These are phyloP conservation scores for Nitzschia palea DNA, from an alignment of 108 stramenopile species.

Conservation along the genomic window DNA sequence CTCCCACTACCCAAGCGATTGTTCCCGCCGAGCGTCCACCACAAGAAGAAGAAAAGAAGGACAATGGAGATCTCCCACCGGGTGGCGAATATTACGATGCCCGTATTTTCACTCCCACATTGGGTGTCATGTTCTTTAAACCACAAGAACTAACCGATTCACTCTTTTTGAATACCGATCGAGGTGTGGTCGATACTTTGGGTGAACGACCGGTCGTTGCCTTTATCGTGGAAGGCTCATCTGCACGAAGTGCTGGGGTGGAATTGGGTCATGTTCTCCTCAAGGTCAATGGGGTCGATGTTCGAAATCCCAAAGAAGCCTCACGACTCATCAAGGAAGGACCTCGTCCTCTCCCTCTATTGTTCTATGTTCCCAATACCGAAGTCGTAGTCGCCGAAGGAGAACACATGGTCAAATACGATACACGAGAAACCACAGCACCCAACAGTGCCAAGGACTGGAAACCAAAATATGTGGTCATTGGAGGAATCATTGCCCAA, in stretches of 20 bases:
- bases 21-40: too few species aligned
- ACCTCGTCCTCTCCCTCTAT: constrained; percentile 76
- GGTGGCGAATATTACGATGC: constrained; percentile 92
- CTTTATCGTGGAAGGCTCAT: constrained; percentile 86
- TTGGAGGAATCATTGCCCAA: constrained; percentile 93
- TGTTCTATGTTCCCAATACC: constrained; percentile 87
- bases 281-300: constrained; percentile 88
- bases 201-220: constrained; percentile 87
- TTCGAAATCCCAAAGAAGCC: constrained; percentile 89
- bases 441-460: constrained; percentile 88
- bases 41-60: constrained; percentile 40
- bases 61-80: constrained; percentile 71
- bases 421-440: constrained; percentile 81
- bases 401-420: constrained; percentile 92
- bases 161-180: constrained; percentile 80
- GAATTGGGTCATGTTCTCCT: constrained; percentile 85
- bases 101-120: constrained; percentile 86
- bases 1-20: constrained; percentile 12
- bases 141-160: constrained; percentile 85
- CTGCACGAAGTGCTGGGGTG: constrained; percentile 79
- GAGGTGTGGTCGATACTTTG: constrained; percentile 61
- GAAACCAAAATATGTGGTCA: constrained; percentile 91
- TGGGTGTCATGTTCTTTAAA: constrained; percentile 95
- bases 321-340: constrained; percentile 89
- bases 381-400: constrained; percentile 84